Base-by-base conservation (phyloP, 306 rosid genomes). In the Glycine soja region DNA sequence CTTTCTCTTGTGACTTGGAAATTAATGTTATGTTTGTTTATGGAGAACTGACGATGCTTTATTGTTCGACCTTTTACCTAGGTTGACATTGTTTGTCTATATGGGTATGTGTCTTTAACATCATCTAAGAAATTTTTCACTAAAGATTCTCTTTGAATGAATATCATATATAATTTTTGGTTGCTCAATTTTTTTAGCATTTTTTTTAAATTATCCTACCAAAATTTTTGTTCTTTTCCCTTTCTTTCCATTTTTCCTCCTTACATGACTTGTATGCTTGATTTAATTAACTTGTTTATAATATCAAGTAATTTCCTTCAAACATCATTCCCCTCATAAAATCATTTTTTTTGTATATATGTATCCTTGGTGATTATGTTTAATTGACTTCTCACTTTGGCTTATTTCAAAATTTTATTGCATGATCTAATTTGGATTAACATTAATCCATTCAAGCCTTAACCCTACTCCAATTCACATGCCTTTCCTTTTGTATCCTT, bases 71-170 rank as follows among this genome's bases (percentile, higher is more conserved):
- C n/a, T 48, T 74, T 72, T 30, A 6, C 32, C 18, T n/a, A 59
- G 74, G 53, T 77, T 83, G 58, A 10, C 30, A 36, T 3, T 62
- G 18, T 11, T 7, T 75, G 24, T 34, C 51, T 76, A 1, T 13
- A 76, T 77, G 75, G 71, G 77, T 79, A 63, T 74, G 40, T 59
- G 0, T 2, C 40, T 76, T 72, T 7, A 65, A 14, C 34, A 34
- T 59, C 40, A 51, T 13, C 24, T 43, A 0, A 3, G 0, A 5
- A 48, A 15, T 14, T 30, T 19, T 58, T 18, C 6, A 5, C 2
- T 24, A 0, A 53, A 53, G 9, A 57, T 57, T 18, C 5, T 57
- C 5, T 16, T 16, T 57, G 5, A 34, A 63, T 63, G 46, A 34
- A 5, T 2, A 34, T 34, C 69, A 32, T 63, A 32, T 34, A 57